Evolutionary conservation across 208 protist species (phyloP), one percentile per base, ranked within the genome.

Genomic region (Leishmania martiniquensis): DNA sequence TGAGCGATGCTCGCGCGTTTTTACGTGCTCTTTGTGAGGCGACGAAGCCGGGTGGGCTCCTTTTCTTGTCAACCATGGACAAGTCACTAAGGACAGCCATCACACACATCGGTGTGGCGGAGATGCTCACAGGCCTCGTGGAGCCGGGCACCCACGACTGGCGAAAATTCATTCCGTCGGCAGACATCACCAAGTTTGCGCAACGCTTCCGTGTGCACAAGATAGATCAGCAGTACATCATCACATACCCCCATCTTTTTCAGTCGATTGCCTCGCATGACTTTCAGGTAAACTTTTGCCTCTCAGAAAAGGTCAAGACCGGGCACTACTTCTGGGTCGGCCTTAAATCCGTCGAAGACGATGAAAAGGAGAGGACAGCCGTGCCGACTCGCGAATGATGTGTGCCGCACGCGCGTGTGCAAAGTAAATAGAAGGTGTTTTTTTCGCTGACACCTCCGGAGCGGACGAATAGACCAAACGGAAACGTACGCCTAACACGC

Each of bases 31-130:
- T 96, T 3, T 92, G 91, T 69, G 73, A 85, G n/a, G 81, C 95
- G 25, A 90, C 95, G 25, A 97, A 93, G 67, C 92, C 93, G 9
- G 95, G 95, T 49, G 96, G 97, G 13, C 60, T 97, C 39, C 82
- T 99, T 5, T 82, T 98, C 20, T 72, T 99, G 37, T 97, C 95
- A 0, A 98, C 97, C n/a, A 95, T 99, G 84, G 97, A 98, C 76
- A 96, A 96, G 63, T 96, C 91, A 9, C 10, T 91, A 25, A 63
- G 78, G 37, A 96, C 97, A 15, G 96, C 88, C 13, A 29, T 97
- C 29, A 83, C 89, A 12, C 85, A 92, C 63, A 95, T 99, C 78
- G 71, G 88, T 17, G 52, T 95, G 20, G 97, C 96, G 4, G 97
- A 99, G 83, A 87, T 94, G 72, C 65, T 98, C 17, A 92, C 95